Evolutionary conservation across 2,329 filamentous ascomycete species (phyloP).

Genomic region (Calycina herbarum): DNA sequence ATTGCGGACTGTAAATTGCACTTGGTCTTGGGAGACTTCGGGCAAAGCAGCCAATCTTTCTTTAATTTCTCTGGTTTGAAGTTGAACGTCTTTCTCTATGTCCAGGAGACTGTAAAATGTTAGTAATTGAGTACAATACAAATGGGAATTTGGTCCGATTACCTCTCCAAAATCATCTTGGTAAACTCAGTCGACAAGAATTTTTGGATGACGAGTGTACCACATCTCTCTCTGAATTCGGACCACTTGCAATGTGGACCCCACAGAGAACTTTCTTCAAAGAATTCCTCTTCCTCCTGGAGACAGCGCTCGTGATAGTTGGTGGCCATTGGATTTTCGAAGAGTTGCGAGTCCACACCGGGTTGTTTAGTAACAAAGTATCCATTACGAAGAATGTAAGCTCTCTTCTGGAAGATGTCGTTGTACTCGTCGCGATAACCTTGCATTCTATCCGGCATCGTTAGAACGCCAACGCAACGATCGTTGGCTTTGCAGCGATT

Average conservation of each 20-base stretch:
- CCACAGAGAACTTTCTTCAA: constrained; percentile 48
- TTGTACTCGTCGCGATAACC: constrained; percentile 59
- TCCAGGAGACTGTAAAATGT: background rate
- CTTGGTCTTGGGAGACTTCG: constrained; percentile 50
- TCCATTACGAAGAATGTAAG: constrained; percentile 65
- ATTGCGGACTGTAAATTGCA: constrained; percentile 62
- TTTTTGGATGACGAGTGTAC: background rate
- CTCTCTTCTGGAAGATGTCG: constrained; percentile 59
- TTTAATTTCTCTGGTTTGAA: background rate
- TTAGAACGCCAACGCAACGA: constrained; percentile 74
- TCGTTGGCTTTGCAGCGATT: constrained; percentile 54
- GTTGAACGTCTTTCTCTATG: background rate
- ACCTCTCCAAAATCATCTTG: background rate
- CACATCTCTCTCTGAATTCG: background rate
- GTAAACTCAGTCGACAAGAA: background rate
- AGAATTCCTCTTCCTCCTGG: constrained; percentile 51
- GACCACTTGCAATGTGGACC: constrained; percentile 36
- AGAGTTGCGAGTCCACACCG: constrained; percentile 28
- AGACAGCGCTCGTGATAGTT: constrained; percentile 48
- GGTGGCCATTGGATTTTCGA: constrained; percentile 13
- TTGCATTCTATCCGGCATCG: constrained; percentile 76
- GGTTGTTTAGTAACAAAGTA: constrained; percentile 78
- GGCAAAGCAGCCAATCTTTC: background rate
- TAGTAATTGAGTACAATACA: background rate
- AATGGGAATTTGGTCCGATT: background rate